A percentile compares a stretch with the other conserved stretches of the same genome.
phyloP scores from a whole-genome alignment of 2,329 filamentous ascomycete genomes.

The Pyricularia sp. region DNA sequence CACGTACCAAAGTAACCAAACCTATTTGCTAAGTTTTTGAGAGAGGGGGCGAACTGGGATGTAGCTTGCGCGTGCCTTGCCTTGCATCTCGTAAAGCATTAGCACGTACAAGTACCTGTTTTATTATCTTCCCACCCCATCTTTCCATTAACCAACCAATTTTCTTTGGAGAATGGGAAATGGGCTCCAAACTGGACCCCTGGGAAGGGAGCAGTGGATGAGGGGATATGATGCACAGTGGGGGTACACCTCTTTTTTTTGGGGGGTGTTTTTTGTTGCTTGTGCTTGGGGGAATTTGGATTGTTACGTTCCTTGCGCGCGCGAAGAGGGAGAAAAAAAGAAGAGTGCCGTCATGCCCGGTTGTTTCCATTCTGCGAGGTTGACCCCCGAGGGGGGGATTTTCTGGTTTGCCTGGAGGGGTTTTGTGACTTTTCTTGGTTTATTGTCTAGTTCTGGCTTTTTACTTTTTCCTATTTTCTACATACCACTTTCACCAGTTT shows the following conservation, averaged over 20 bases:
- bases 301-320: background rate
- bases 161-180: background rate
- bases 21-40: background rate
- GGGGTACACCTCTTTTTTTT: background rate
- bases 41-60: background rate
- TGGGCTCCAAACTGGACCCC: background rate
- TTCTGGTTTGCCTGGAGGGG: background rate
- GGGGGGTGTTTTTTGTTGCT: background rate
- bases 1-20: too few species aligned
- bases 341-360: slow-evolving; percentile 1
- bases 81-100: background rate
- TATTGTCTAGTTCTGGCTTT: background rate
- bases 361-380: background rate
- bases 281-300: background rate
- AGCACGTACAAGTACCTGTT: background rate
- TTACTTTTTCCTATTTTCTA: background rate
- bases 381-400: background rate
- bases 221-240: background rate
- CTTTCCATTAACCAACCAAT: background rate
- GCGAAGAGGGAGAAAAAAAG: background rate
- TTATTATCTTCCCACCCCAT: background rate
- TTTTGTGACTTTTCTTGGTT: background rate
- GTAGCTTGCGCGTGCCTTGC: background rate
- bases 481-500: background rate
- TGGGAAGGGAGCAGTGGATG: background rate